These are phyloP conservation scores for Chimonanthus salicifolius DNA, from an alignment of 164 flowering plant species.

Conservation along the genomic window DNA sequence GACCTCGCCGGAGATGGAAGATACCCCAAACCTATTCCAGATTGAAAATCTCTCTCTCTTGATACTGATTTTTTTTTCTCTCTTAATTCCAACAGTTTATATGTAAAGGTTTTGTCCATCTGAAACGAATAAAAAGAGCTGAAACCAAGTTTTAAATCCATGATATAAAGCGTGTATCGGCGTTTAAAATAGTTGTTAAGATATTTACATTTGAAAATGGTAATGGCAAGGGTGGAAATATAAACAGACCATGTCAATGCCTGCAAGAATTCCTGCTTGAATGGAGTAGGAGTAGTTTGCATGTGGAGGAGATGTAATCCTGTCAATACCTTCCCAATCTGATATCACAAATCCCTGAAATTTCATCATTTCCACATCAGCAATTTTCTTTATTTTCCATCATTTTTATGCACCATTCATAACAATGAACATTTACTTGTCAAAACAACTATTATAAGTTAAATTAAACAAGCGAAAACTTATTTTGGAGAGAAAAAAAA, in stretches of 20 bases:
- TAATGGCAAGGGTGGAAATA: no score
- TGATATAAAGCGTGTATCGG: background rate
- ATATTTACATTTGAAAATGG: no score
- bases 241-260: slow-evolving; percentile 40
- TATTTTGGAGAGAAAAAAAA: background rate
- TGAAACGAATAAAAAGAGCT: no score
- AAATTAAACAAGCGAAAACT: background rate
- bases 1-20: background rate
- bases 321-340: slow-evolving; percentile 42
- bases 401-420: no score
- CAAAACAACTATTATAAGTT: no score
- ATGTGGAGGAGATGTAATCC: slow-evolving; percentile 31
- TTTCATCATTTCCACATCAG: background rate
- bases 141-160: background rate
- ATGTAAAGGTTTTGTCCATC: no score
- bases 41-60: no score
- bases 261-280: slow-evolving; percentile 31
- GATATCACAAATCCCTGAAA: slow-evolving; percentile 46
- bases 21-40: background rate
- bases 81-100: no score
- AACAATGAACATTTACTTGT: no score
- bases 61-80: no score
- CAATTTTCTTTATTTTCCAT: no score
- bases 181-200: no score
- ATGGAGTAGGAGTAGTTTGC: slow-evolving; percentile 34